Base-by-base conservation (phyloP, 1,284 basidiomycete genomes). In the Boletellus sp. region DNA sequence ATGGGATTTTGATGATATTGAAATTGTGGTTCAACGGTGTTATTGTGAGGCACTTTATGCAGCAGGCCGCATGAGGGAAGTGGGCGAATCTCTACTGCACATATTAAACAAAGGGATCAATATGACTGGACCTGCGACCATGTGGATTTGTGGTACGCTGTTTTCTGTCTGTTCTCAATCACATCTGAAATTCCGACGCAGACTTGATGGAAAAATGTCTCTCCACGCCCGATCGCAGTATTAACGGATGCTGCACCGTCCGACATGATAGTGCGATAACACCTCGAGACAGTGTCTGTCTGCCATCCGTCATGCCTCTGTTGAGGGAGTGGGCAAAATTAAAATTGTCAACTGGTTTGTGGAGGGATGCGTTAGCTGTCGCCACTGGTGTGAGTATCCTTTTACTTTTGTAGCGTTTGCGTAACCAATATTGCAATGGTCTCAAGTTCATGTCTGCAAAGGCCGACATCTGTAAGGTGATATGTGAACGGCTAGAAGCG, bases 281-380 rank as follows among this genome's bases (percentile, higher is more conserved):
- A 5, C 15, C 19, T 8, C 19, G 8, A 6, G 22, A 37, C 10
- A 18, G 13, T 7, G 4, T 21, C 13, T 3, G 19, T 19, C 15
- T 28, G 8, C 42, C 15, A 5, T 4, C n/a, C 36, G 5, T 13
- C 10, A 24, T 21, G 21, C 13, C 15, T 18, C 44, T 78, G 68
- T 84, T 57, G 36, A 37, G 7, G 8, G 38, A 38, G 26, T 57
- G 55, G 55, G 39, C 36, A 8, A 48, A 38, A 22, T 5, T 43
- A 5, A 47, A 28, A 26, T 13, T 57, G n/a, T 4, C 6, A 3
- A 15, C 4, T 19, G 13, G 38, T 0, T 43, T 49, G 5, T 56
- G 55, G 55, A 26, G 33, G 22, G 36, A 57, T 21, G 43, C 38
- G 15, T 39, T 56, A 43, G 13, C 33, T 81, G 8, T 77, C 78